These are phyloP conservation scores for Penstemon newberryi DNA, from an alignment of 257 asterid species.

Conservation along the genomic window DNA sequence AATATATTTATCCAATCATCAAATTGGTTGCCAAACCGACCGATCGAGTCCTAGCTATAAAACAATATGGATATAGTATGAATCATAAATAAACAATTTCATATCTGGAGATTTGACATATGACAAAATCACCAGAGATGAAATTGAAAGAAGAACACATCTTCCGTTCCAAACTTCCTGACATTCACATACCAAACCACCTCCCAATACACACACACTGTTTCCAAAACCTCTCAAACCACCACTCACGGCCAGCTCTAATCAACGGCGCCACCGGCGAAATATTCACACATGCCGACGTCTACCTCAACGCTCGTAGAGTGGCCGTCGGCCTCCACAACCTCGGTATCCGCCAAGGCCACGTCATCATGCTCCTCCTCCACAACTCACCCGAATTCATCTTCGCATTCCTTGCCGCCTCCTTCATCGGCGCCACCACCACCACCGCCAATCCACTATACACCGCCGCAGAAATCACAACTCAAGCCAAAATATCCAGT, in stretches of 20 bases:
- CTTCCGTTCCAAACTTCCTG: constrained; percentile 54
- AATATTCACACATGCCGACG: constrained; percentile 42
- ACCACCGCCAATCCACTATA: constrained; percentile 55
- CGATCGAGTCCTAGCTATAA: too few species aligned
- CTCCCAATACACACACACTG: constrained; percentile 50
- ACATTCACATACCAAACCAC: constrained; percentile 49
- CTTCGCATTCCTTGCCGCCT: constrained; percentile 46
- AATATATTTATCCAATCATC: too few species aligned
- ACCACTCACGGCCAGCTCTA: constrained; percentile 42
- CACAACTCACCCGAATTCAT: constrained; percentile 61
- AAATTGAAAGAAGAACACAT: constrained; percentile 35
- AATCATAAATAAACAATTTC: too few species aligned
- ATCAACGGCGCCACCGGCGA: constrained; percentile 45
- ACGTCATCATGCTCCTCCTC: constrained; percentile 56
- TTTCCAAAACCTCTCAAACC: constrained; percentile 45
- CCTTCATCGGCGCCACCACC: constrained; percentile 44
- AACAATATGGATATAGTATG: too few species aligned
- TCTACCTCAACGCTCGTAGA: constrained; percentile 42
- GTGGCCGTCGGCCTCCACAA: constrained; percentile 48
- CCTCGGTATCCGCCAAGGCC: constrained; percentile 43
- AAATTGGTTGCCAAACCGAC: too few species aligned
- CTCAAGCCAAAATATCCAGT: constrained; percentile 38
- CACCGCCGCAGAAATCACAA: constrained; percentile 40
- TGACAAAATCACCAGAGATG: constrained; percentile 1
- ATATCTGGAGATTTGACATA: too few species aligned